Percentiles rank a stretch among this genome's conserved stretches.
These are phyloP conservation scores for Symbiodinium pilosum DNA, from an alignment of 73 alveolate species.

Conservation along the genomic window DNA sequence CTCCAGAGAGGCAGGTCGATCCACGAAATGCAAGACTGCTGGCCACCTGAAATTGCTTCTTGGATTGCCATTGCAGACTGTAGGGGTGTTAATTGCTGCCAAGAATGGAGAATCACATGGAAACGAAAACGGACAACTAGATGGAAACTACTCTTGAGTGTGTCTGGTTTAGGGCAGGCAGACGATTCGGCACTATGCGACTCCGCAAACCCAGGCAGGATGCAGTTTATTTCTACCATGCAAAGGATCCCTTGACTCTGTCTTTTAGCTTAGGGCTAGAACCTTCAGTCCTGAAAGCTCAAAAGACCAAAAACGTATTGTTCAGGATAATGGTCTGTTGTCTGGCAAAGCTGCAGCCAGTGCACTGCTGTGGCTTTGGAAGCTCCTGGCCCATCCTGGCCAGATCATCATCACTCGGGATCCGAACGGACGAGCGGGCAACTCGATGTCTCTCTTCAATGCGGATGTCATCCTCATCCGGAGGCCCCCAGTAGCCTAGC, in stretches of 20 bases:
- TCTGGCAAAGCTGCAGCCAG: too few species aligned
- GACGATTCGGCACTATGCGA: not conserved
- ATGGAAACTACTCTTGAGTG: too few species aligned
- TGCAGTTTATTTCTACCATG: not conserved
- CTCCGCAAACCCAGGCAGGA: slow-evolving; percentile 16
- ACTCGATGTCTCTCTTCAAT: slow-evolving; percentile 71
- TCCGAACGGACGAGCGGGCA: slow-evolving; percentile 66
- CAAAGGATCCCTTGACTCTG: not conserved
- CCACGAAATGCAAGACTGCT: too few species aligned
- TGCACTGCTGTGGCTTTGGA: not conserved
- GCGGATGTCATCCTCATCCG: slow-evolving; percentile 81
- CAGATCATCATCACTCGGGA: slow-evolving; percentile 72
- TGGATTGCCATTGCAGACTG: too few species aligned
- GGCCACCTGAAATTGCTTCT: too few species aligned
- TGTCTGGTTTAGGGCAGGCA: too few species aligned
- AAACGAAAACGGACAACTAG: too few species aligned
- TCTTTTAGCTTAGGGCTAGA: not conserved
- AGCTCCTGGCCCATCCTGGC: not conserved
- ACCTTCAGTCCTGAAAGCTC: not conserved
- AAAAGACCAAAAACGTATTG: not conserved
- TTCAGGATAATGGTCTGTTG: not conserved
- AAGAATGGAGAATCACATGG: too few species aligned
- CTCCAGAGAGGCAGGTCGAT: too few species aligned
- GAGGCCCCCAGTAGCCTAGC: not conserved
- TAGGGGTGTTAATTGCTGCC: too few species aligned